Evolutionary conservation across 2,329 filamentous ascomycete species (phyloP), one percentile per base, ranked within the genome.

Genomic region (Alternaria sp.): DNA sequence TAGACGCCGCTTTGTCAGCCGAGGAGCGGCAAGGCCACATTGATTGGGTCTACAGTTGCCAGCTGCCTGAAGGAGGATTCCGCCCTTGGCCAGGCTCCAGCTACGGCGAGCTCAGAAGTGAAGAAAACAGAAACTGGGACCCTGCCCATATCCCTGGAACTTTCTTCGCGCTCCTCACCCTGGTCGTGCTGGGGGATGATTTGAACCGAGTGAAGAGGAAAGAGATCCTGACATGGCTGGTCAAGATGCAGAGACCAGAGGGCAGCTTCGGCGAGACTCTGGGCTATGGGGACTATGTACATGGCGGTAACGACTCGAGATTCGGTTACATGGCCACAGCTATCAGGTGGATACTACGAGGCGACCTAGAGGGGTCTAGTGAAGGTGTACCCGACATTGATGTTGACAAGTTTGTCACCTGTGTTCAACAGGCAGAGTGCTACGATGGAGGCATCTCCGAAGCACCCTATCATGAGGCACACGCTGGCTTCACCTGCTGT

Each of bases 401-500:
- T 73, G 84, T 94, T 3, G 84, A 89, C 36, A 82, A 79, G 7
- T 82, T 97, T 63, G 84, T 92, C 26, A 77, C 79, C 13, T 92
- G 95, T 77, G 88, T 98, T 58, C 82, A 87, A 53, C 80, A 80
- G 40, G 88, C 89, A 23, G 80, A 83, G 87, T 88, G 89, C 0
- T 96, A 93, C 72, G 93, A 97, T 67, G 92, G 92, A 4, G 93
- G 93, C 5, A 87, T 96, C 62, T 88, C 89, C 3, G 92, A 96
- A 74, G 88, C 86, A 34, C 88, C 89, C 0, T 88, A 87, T 60
- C 89, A 93, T 59, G 93, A 97, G 79, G 89, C 92, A 33, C 93
- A 97, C 72, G 90, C 92, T 67, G 95, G 95, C 21, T 94, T 96
- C 76, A 93, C 92, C 9, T 97, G 93, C 80, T 97, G 93, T 77